Conservation (phyloP, 371 early-diverging fungal genomes). For the Syncephalastrum sp. region DNA sequence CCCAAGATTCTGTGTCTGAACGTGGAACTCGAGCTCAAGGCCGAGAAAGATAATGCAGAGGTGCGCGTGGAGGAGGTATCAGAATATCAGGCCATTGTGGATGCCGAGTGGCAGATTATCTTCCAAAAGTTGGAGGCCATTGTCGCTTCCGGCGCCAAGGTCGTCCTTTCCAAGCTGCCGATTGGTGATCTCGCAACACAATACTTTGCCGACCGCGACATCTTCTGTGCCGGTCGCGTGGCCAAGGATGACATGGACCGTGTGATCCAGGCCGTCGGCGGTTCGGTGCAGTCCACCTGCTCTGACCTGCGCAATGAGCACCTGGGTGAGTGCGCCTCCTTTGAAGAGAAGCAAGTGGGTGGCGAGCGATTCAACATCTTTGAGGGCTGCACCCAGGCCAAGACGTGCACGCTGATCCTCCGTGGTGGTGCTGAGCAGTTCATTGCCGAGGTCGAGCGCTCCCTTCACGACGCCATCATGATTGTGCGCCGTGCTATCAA, state of each 20-base stretch:
- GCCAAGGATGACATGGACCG: slow-evolving; percentile 91
- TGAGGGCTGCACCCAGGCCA: slow-evolving; percentile 86
- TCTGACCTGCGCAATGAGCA: slow-evolving; percentile 82
- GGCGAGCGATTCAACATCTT: slow-evolving; percentile 98
- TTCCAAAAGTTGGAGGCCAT: slow-evolving; percentile 98
- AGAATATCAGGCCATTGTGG: slow-evolving; percentile 99
- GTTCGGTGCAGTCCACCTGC: slow-evolving; percentile 89
- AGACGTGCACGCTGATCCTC: slow-evolving; percentile 96
- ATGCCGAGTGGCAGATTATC: slow-evolving; percentile 99
- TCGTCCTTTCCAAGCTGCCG: slow-evolving; percentile 98
- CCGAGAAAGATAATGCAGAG: slow-evolving; percentile 99
- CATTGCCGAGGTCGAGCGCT: slow-evolving; percentile 99
- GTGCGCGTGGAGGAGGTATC: slow-evolving; percentile 95
- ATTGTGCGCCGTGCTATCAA: slow-evolving; percentile 97
- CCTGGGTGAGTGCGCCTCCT: slow-evolving; percentile 87
- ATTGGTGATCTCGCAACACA: slow-evolving; percentile 99
- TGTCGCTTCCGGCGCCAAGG: slow-evolving; percentile 97
- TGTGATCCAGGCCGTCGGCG: slow-evolving; percentile 96
- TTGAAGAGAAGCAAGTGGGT: slow-evolving; percentile 99
- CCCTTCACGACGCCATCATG: slow-evolving; percentile 99
- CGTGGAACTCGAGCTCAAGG: slow-evolving; percentile 99
- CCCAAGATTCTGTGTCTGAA: slow-evolving; percentile 96
- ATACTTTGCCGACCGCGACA: slow-evolving; percentile 99
- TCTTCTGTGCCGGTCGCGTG: slow-evolving; percentile 99
- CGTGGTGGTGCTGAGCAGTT: slow-evolving; percentile 99